Conservation (phyloP, 495 filamentous ascomycete genomes). For the Xylaria acuta region DNA sequence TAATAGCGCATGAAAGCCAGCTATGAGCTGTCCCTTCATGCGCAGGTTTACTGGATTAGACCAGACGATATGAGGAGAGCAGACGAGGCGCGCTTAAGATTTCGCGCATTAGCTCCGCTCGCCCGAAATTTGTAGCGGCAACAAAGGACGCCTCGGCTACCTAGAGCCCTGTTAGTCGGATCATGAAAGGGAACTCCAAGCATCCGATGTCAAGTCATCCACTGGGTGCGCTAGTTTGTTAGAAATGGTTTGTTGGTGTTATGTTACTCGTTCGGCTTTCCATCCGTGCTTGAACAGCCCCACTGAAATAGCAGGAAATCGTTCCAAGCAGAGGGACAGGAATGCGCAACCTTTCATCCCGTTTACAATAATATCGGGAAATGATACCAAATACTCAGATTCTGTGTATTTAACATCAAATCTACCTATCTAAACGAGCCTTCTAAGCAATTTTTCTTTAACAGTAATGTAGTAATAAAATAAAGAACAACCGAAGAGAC, state of each 20-base stretch:
- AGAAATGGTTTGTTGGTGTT: slow-evolving; percentile 5
- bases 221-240: background rate
- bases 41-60: background rate
- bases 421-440: background rate
- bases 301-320: background rate
- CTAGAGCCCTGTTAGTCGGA: slow-evolving; percentile 13
- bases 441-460: no score
- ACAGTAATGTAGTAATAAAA: background rate
- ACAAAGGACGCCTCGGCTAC: background rate
- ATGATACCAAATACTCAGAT: no score
- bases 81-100: background rate
- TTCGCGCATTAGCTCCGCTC: slow-evolving; percentile 3
- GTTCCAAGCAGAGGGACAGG: background rate
- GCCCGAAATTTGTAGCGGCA: slow-evolving; percentile 10
- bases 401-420: background rate
- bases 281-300: background rate
- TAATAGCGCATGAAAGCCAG: background rate
- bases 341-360: background rate
- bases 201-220: background rate
- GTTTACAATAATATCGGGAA: background rate
- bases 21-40: background rate
- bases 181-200: slow-evolving; percentile 1
- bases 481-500: background rate
- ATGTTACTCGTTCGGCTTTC: slow-evolving; percentile 6
- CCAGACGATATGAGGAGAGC: background rate